A percentile compares a stretch with the other conserved stretches of the same genome.
These are phyloP conservation scores for Populus deltoides DNA, from an alignment of 345 rosid genomes.

Conservation along the genomic window DNA sequence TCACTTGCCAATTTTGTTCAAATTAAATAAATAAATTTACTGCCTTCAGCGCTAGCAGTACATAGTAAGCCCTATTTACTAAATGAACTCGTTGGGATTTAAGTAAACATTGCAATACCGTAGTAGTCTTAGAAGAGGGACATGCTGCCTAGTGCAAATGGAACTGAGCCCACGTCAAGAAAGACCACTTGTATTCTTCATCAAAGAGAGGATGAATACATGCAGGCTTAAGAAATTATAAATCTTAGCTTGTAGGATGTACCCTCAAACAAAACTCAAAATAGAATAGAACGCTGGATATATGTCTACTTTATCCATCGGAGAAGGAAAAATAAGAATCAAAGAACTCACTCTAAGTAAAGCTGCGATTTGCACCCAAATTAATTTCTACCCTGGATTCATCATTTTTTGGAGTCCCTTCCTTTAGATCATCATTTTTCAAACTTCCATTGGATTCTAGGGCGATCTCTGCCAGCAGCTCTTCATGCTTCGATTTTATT, in stretches of 20 bases:
- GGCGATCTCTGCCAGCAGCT: slow-evolving; percentile 45
- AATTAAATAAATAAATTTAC: not conserved
- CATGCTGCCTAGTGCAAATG: not conserved
- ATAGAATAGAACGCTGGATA: not conserved
- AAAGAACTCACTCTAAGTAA: slow-evolving; percentile 43
- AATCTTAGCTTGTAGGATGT: not conserved
- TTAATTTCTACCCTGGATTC: slow-evolving; percentile 49
- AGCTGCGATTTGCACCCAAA: slow-evolving; percentile 45
- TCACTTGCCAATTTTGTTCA: not conserved
- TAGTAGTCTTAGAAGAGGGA: not conserved
- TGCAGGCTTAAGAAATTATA: not conserved
- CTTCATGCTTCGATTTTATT: slow-evolving; percentile 53
- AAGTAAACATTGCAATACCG: not conserved
- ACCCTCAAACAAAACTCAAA: not conserved
- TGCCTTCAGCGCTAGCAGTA: not conserved
- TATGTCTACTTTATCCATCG: not conserved
- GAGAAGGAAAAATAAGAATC: not conserved
- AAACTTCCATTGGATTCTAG: slow-evolving; percentile 38
- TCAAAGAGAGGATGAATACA: not conserved
- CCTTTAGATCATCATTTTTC: slow-evolving; percentile 17
- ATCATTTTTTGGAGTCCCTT: slow-evolving; percentile 16
- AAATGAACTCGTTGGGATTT: not conserved
- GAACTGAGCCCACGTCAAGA: not conserved
- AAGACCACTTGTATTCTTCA: not conserved
- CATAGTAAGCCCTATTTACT: not conserved